phyloP scores from a whole-genome alignment of 2,329 filamentous ascomycete species.

The Ilyonectria mors-panacis region DNA sequence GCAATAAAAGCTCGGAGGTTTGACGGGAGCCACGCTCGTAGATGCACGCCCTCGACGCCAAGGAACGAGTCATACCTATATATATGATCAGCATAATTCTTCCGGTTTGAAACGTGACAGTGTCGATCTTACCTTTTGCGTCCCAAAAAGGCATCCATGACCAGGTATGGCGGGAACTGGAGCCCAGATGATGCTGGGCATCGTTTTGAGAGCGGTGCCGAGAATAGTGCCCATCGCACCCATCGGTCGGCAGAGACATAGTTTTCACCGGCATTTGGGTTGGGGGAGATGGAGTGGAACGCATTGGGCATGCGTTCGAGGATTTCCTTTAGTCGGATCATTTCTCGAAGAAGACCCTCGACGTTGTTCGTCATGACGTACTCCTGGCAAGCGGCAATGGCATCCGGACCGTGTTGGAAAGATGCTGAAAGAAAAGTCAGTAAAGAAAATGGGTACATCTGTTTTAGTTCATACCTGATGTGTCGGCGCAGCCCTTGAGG shows the following conservation, averaged over 20 bases:
- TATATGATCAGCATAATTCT: accelerated
- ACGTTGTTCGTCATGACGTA: constrained; percentile 67
- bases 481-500: constrained; percentile 65
- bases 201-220: constrained; percentile 64
- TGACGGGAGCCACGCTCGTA: constrained; percentile 68
- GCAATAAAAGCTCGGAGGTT: constrained; percentile 70
- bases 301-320: constrained; percentile 68
- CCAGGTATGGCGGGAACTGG: constrained; percentile 66
- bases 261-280: constrained; percentile 66
- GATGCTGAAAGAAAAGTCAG: constrained; percentile 50
- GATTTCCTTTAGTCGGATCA: constrained; percentile 67
- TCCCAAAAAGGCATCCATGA: constrained; percentile 70
- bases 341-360: constrained; percentile 65
- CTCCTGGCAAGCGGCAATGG: constrained; percentile 68
- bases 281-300: constrained; percentile 68
- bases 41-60: constrained; percentile 65
- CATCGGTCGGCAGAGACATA: constrained; percentile 64
- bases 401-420: constrained; percentile 66
- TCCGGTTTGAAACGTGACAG: accelerated
- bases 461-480: constrained; percentile 42
- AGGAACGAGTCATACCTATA: constrained; percentile 65
- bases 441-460: accelerated
- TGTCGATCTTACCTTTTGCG: constrained; percentile 54
- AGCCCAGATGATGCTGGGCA: constrained; percentile 66
- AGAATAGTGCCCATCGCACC: constrained; percentile 68